Evolutionary conservation across 495 filamentous ascomycete genomes (phyloP), one percentile per base, ranked within the genome.

Genomic region (Aspergillus baeticus): DNA sequence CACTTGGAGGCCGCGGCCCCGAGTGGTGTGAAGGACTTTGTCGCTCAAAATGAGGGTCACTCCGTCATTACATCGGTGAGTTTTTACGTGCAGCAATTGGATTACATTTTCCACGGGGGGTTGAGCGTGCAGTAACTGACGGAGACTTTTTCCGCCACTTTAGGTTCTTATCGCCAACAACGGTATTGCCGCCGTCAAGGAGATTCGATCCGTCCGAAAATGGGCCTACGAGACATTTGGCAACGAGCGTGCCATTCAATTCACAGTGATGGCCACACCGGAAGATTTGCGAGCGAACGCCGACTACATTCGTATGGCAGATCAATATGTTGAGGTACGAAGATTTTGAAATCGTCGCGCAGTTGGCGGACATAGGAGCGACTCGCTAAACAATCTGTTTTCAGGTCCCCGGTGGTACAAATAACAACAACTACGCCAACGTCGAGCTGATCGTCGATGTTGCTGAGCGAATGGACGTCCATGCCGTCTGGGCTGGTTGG

Each of bases 401-500:
- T 21, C 47, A 66, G 63, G 86, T 91, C 45, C 94, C 94, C n/a
- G 94, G 94, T 63, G 94, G 94, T 65, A 99, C 95, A 42, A 99
- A 99, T 77, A 99, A 99, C 81, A 97, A 99, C 85, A 99, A 99
- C 77, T 99, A 99, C 71, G 94, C 94, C 69, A 99, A 99, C 75
- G 94, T 99, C 43, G 94, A 99, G 78, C 80, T 99, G 63, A 98
- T 99, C 71, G 94, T 99, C 55, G 94, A 99, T 79, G 84, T 99
- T 69, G 94, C 94, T n/a, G 94, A 99, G 79, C 90, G 94, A 33
- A 97, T 96, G 91, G 84, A 89, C 58, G 94, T 98, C 41, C 94
- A 99, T 63, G 94, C 94, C 55, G 94, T 99, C 14, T 99, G 94
- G 94, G 94, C 94, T 61, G 94, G 94, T 83, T 99, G 94, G 93